Evolutionary conservation across 2,329 filamentous ascomycete species (phyloP), one percentile per base, ranked within the genome.

Genomic region (Cladosporium sp.): DNA sequence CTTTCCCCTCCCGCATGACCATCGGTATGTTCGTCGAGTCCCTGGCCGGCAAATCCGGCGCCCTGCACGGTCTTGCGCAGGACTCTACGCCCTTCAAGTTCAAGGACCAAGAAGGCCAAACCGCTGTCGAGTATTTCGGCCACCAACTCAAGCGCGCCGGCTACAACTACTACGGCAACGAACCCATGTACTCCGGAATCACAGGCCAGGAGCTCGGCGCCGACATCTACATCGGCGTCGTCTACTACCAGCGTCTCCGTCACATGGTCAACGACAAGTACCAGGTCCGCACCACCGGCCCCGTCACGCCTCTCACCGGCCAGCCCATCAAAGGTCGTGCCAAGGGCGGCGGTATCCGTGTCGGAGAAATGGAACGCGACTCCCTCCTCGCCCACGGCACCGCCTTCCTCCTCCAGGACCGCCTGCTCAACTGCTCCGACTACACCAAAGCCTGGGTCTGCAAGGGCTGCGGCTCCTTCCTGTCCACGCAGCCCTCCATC

Each of bases 261-360:
- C 93, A 98, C 84, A 98, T 98, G 93, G 93, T 98, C 53, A 97
- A 96, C 80, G 93, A 98, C 73, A 98, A 98, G 74, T 98, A 88
- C 78, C 93, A 98, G 72, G 93, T 97, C 52, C 85, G 93, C 71
- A 97, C 93, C 2, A 97, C 93, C 0, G 93, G 93, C 52, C 91
- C 91, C 1, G 86, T 96, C 41, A 93, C 93, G 52, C 82, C 86
- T 19, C 83, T 93, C 13, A 97, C 92, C 0, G 91, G 92, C 32
- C 93, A 98, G 69, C 93, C 93, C 38, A 93, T 98, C 77, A 96
- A 97, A 77, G 93, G 93, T 59, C 81, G 93, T 69, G 93, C 95
- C 69, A 89, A 92, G 72, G 93, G 92, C 67, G 93, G 93, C 74
- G 93, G 93, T 84, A 96, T 98, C 68, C 90, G 93, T 78, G 92